These are phyloP conservation scores for Neotropicomus parvogracilis DNA, from an alignment of 1,284 basidiomycete genomes.

Conservation along the genomic window DNA sequence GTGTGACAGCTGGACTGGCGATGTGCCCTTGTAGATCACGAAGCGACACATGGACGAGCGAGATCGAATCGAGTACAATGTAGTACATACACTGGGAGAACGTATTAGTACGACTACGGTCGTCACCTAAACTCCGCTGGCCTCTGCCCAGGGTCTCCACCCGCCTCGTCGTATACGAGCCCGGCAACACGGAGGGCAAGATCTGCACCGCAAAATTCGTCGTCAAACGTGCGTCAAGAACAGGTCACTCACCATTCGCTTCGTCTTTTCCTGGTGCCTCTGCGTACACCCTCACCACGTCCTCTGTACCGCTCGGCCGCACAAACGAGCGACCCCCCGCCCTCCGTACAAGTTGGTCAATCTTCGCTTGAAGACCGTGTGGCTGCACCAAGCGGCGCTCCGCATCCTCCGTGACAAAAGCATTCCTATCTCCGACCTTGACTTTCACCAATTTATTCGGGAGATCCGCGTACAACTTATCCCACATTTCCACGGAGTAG, in stretches of 20 bases:
- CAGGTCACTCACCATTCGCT: conserved; percentile 69
- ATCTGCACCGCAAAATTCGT: conserved; percentile 43
- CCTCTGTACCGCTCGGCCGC: conserved; percentile 95
- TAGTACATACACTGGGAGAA: background rate
- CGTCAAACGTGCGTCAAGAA: background rate
- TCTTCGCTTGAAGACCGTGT: conserved; percentile 76
- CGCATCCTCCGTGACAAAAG: conserved; percentile 92
- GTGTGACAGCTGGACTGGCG: conserved; percentile 85
- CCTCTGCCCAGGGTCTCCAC: conserved; percentile 62
- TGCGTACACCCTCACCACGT: conserved; percentile 97
- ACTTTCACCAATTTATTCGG: conserved; percentile 98
- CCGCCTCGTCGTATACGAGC: conserved; percentile 75
- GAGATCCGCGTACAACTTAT: conserved; percentile 89
- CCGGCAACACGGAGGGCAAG: conserved; percentile 81
- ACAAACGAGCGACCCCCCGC: conserved; percentile 91
- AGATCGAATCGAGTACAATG: background rate
- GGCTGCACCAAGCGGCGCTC: conserved; percentile 87
- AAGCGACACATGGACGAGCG: conserved; percentile 70
- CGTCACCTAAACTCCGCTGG: conserved; percentile 66
- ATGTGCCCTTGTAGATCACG: conserved; percentile 88
- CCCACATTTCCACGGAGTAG: conserved; percentile 88
- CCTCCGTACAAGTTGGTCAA: conserved; percentile 85
- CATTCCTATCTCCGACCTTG: conserved; percentile 77
- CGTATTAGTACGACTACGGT: too few relatives aligned
- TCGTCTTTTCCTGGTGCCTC: conserved; percentile 77